phyloP scores from a whole-genome alignment of 805 yeast genomes.

The Kluyveromyces lactis region DNA sequence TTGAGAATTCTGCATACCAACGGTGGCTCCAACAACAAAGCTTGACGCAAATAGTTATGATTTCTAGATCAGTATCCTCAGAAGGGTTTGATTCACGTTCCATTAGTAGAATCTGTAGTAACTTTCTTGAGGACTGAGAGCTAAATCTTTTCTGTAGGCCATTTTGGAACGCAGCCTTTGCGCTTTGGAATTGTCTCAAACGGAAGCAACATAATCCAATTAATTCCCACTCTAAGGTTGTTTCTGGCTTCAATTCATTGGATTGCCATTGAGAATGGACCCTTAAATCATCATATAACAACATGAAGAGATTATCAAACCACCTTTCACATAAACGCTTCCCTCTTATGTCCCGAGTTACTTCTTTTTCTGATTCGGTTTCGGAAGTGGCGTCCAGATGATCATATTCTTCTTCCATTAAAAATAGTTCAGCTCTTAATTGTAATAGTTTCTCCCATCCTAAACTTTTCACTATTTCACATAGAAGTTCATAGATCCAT shows the following conservation, averaged over 20 bases:
- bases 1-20: slow-evolving; percentile 91
- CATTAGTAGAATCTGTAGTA: slow-evolving; percentile 55
- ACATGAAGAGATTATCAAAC: slow-evolving; percentile 67
- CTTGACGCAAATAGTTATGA: slow-evolving; percentile 64
- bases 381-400: slow-evolving; percentile 18
- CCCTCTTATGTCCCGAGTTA: background rate
- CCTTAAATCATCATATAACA: slow-evolving; percentile 66
- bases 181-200: slow-evolving; percentile 79
- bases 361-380: slow-evolving; percentile 4
- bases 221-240: slow-evolving; percentile 86
- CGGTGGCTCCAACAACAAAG: slow-evolving; percentile 96
- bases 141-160: slow-evolving; percentile 73
- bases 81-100: slow-evolving; percentile 33
- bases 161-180: slow-evolving; percentile 70
- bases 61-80: slow-evolving; percentile 38
- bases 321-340: slow-evolving; percentile 68
- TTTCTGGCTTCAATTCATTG: slow-evolving; percentile 76
- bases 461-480: slow-evolving; percentile 54
- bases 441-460: slow-evolving; percentile 68
- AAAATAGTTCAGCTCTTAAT: slow-evolving; percentile 54
- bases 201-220: slow-evolving; percentile 81
- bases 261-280: slow-evolving; percentile 92
- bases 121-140: slow-evolving; percentile 65
- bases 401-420: slow-evolving; percentile 55
- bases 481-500: slow-evolving; percentile 49